phyloP scores from a whole-genome alignment of 352 stramenopile genomes.

The Blastocystis sp. region DNA sequence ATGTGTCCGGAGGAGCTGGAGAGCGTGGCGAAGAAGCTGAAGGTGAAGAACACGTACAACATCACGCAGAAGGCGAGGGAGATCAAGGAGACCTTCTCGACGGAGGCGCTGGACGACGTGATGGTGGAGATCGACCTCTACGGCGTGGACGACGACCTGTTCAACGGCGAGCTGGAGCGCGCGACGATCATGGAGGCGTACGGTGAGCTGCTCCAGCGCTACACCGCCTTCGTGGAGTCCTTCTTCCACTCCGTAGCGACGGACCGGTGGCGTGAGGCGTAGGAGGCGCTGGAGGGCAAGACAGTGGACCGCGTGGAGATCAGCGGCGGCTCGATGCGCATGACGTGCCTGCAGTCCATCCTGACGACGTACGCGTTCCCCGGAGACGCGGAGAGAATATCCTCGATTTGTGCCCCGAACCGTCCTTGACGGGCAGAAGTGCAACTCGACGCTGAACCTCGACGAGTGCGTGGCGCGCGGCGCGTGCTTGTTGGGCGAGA shows the following conservation, averaged over 20 bases:
- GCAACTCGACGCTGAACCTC: not conserved
- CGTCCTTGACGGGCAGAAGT: too few relatives aligned
- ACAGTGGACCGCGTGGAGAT: constrained; percentile 19
- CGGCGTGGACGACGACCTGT: not conserved
- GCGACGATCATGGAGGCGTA: not conserved
- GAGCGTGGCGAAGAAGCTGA: not conserved
- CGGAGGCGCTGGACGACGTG: not conserved
- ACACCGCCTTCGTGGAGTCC: not conserved
- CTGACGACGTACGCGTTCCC: not conserved
- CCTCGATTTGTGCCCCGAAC: too few relatives aligned
- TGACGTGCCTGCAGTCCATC: not conserved
- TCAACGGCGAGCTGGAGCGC: not conserved
- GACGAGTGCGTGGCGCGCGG: not conserved
- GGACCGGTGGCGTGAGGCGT: not conserved
- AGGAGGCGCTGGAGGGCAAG: not conserved
- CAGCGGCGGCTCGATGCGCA: not conserved
- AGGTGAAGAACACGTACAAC: not conserved
- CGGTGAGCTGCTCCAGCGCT: not conserved
- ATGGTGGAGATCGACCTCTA: not conserved
- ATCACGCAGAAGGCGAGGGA: not conserved
- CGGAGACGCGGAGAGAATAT: not conserved
- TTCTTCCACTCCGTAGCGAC: not conserved
- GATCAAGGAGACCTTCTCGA: not conserved
- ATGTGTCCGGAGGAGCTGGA: not conserved
- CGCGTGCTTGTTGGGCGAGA: not conserved